Base-by-base conservation (phyloP, 2,329 filamentous ascomycete species). In the Neonectria sp. region DNA sequence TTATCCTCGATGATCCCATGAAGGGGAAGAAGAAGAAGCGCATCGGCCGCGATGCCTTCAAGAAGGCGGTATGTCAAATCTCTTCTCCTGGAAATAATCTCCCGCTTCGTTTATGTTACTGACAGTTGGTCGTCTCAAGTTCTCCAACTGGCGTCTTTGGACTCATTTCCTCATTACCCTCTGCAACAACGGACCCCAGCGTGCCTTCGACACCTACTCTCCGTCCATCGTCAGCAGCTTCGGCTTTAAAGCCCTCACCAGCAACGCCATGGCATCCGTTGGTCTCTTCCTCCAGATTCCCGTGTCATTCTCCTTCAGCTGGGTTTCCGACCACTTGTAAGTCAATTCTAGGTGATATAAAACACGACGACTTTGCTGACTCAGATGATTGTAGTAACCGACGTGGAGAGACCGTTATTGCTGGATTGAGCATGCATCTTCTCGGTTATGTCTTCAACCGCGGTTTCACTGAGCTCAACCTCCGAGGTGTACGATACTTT, bases 251-350 rank as follows among this genome's bases (percentile, higher is more conserved):
- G 73, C 77, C 0, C 81, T 89, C 3, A 78, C 75, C 0, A 83
- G 83, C 53, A 90, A 90, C 64, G 88, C 88, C 0, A 77, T 89
- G 70, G 84, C 86, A 0, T 85, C 86, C 0, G 86, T 90, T 11
- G 86, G 87, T 75, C 82, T 86, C 11, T 87, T 85, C 70, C 74
- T 86, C 1, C 83, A 87, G 77, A 83, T 88, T 4, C 86, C 86
- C 0, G 81, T 86, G 1, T 86, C 85, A 0, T 88, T 82, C 66
- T 67, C 76, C 1, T 88, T 88, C 74, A 87, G 85, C 67, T 88
- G 78, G 62, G 74, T 88, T 4, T 88, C 86, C 0, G 86, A 89
- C 73, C 83, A 79, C 67, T 88, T 79, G 84, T 86, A 71, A 80
- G 84, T 79, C 3, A 21, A 48, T 8, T 24, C 27, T 17, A 35